Evolutionary conservation across 345 rosid genomes (phyloP), one percentile per base, ranked within the genome.

Genomic region (Clarkia xantiana): DNA sequence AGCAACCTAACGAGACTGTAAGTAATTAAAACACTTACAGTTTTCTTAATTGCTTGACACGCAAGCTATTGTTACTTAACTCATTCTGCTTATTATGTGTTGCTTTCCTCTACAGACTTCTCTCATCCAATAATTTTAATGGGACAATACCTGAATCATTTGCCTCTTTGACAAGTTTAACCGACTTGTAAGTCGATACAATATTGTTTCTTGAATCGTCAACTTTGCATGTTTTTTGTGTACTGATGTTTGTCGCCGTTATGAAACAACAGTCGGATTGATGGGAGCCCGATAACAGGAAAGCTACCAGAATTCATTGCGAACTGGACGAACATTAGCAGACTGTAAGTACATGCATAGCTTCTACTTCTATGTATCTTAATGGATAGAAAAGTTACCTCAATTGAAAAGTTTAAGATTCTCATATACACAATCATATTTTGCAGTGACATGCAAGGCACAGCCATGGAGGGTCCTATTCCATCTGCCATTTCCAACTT

Each of bases 391-490:
- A n/a, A n/a, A n/a, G n/a, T n/a, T n/a, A n/a, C n/a, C n/a, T n/a
- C n/a, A n/a, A n/a, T n/a, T n/a, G n/a, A n/a, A n/a, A n/a, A n/a
- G n/a, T n/a, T n/a, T n/a, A n/a, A n/a, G n/a, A n/a, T n/a, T n/a
- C n/a, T n/a, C n/a, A n/a, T n/a, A n/a, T n/a, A n/a, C n/a, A n/a
- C n/a, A n/a, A n/a, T n/a, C n/a, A 45, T 55, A 4, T 36, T n/a
- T 59, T 65, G 45, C 65, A 91, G 94, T 46, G 68, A 81, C 70
- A 51, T 81, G 70, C 87, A 91, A 56, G 96, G 98, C 18, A 79
- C 93, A 47, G 72, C 84, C 18, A 62, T 86, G 87, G 76, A 70
- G 64, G 98, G 98, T 25, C 94, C 98, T n/a, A 74, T 91, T 57
- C 96, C 96, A 40, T 48, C 82, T 56, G 41, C 65, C 41, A 57